Conservation (phyloP, 768 basidiomycete genomes). For the Tricholoma matsutake region DNA sequence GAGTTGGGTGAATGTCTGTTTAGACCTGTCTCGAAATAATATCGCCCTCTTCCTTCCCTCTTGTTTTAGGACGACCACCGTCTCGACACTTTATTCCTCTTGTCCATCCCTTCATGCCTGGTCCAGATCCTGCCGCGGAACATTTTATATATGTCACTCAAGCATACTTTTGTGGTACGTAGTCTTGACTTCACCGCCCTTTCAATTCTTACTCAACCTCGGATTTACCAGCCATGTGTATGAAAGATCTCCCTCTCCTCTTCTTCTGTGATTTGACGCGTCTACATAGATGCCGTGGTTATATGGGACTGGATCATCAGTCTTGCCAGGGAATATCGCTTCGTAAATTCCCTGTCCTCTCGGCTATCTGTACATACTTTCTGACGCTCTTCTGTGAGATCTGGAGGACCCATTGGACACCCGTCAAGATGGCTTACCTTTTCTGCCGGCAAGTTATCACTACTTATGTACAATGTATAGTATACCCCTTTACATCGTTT, state of each 20-base stretch:
- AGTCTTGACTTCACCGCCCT: conserved; percentile 14
- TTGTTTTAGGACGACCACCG: conserved; percentile 39
- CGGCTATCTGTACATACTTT: conserved; percentile 19
- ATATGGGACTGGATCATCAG: conserved; percentile 86
- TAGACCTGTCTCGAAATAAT: not conserved
- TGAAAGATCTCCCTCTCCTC: conserved; percentile 23
- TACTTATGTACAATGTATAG: conserved; percentile 2
- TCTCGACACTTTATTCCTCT: conserved; percentile 12
- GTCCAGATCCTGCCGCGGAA: conserved; percentile 43
- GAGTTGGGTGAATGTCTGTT: conserved; percentile 41
- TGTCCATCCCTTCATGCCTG: conserved; percentile 24
- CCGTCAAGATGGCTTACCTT: conserved; percentile 78
- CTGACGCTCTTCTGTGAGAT: conserved; percentile 41
- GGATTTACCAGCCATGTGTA: conserved; percentile 66
- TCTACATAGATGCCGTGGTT: conserved; percentile 65
- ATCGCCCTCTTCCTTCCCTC: conserved; percentile 28
- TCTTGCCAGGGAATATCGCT: conserved; percentile 73
- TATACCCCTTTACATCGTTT: conserved; percentile 10
- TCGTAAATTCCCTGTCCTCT: conserved; percentile 43
- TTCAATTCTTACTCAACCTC: conserved; percentile 26
- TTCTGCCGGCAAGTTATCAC: conserved; percentile 67
- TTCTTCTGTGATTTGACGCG: conserved; percentile 28
- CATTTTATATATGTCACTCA: conserved; percentile 81
- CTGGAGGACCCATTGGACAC: conserved; percentile 83
- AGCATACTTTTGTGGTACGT: conserved; percentile 84